These are phyloP conservation scores for Neofusicoccum laricinum DNA, from an alignment of 2,329 filamentous ascomycete species.

Conservation along the genomic window DNA sequence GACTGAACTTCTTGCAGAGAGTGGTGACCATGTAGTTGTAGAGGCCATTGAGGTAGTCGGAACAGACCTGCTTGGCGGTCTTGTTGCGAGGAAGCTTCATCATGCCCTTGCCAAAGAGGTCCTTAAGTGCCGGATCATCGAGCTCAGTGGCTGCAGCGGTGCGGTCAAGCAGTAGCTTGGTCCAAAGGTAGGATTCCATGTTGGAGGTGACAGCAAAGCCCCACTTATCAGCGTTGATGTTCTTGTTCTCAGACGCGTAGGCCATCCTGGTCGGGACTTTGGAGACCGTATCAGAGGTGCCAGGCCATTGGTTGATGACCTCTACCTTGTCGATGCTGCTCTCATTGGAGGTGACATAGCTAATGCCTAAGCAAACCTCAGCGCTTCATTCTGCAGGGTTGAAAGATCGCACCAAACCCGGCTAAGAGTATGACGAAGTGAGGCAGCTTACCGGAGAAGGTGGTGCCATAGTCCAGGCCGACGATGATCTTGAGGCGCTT, in stretches of 20 bases:
- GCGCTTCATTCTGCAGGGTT: no score
- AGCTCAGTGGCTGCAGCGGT: background rate
- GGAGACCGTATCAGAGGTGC: no score
- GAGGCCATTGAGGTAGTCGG: slow-evolving; percentile 16
- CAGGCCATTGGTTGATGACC: no score
- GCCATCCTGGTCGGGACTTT: slow-evolving; percentile 17
- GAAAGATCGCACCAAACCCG: no score
- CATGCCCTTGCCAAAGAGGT: slow-evolving; percentile 14
- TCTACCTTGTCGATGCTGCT: no score
- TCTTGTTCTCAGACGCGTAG: slow-evolving; percentile 11
- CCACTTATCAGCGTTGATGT: background rate
- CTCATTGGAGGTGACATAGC: no score
- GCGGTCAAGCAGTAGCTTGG: slow-evolving; percentile 20
- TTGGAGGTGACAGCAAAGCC: slow-evolving; percentile 16
- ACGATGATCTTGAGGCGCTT: no score
- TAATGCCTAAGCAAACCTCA: no score
- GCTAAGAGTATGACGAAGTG: no score
- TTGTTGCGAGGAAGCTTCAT: slow-evolving; percentile 16
- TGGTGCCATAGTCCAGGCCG: no score
- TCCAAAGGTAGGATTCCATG: slow-evolving; percentile 20
- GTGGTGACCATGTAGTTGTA: background rate
- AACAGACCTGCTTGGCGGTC: slow-evolving; percentile 12
- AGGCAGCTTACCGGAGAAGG: no score
- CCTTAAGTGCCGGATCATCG: slow-evolving; percentile 19
- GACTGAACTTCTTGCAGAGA: background rate